Percentiles rank a stretch among this genome's conserved stretches.
These are phyloP conservation scores for Fusarium miscanthi DNA, from an alignment of 2,329 filamentous ascomycete species.

Conservation along the genomic window DNA sequence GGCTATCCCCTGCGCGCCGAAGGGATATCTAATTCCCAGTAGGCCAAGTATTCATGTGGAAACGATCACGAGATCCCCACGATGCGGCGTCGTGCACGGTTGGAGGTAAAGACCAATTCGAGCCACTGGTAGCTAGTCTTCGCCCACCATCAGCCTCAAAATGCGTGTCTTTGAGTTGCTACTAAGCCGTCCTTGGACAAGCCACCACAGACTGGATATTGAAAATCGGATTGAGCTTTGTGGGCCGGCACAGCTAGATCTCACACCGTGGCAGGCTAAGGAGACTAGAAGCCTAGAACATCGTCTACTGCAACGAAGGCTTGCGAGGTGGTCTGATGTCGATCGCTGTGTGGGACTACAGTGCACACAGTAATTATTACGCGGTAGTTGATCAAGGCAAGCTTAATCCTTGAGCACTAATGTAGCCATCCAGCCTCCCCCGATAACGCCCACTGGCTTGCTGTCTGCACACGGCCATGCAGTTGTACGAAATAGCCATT, in stretches of 20 bases:
- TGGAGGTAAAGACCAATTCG: constrained; percentile 23
- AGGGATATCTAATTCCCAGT: constrained; percentile 27
- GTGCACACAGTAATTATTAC: constrained; percentile 13
- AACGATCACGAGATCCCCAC: constrained; percentile 44
- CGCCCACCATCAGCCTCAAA: constrained; percentile 21
- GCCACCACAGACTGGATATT: constrained; percentile 8
- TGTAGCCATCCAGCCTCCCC: constrained; percentile 23
- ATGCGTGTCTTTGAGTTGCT: constrained; percentile 1
- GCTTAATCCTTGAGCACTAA: constrained; percentile 20
- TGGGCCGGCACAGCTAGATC: constrained; percentile 19
- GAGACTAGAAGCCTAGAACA: constrained; percentile 40
- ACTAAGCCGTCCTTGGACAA: constrained; percentile 20
- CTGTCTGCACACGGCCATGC: constrained; percentile 16
- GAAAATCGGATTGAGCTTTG: constrained; percentile 17
- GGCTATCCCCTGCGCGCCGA: background rate
- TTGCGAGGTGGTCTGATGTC: constrained; percentile 45
- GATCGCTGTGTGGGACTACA: constrained; percentile 41
- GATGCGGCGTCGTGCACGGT: constrained; percentile 44
- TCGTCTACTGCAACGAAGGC: constrained; percentile 34
- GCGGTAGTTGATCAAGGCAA: constrained; percentile 15
- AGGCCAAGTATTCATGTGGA: constrained; percentile 27
- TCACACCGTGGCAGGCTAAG: constrained; percentile 29
- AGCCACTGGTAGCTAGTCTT: constrained; percentile 17
- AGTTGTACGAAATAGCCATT: constrained; percentile 8
- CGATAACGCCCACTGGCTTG: constrained; percentile 23